Conservation (phyloP, 73 alveolate genomes). For the Uronychia binucleata region DNA sequence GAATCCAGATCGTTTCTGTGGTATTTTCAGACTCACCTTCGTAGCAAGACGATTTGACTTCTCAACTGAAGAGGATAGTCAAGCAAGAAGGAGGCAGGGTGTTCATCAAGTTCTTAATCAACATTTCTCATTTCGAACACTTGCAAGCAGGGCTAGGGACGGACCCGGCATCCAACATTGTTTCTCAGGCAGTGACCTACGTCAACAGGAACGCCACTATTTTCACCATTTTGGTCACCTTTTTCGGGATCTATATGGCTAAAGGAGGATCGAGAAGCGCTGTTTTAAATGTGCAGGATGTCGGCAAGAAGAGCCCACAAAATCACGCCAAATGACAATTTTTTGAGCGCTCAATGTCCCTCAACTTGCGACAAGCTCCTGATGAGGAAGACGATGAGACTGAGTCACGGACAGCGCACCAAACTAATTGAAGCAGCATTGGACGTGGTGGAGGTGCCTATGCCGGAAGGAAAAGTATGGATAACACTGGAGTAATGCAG, state of each 20-base stretch:
- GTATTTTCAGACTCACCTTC: background rate
- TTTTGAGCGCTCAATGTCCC: background rate
- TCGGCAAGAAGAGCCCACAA: background rate
- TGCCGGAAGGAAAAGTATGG: background rate
- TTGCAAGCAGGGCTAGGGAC: background rate
- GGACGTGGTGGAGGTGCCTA: too few species aligned
- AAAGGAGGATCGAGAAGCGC: background rate
- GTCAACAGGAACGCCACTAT: background rate
- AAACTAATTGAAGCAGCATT: too few species aligned
- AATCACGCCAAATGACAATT: background rate
- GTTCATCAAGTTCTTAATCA: background rate
- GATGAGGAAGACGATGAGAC: too few species aligned
- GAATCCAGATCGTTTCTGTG: background rate
- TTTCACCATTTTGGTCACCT: background rate
- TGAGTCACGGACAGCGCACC: too few species aligned
- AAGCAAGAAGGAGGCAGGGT: background rate
- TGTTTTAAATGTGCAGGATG: background rate
- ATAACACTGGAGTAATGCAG: background rate
- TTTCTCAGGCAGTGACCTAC: background rate
- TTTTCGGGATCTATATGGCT: background rate
- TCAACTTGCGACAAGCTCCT: too few species aligned
- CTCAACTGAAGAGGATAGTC: background rate
- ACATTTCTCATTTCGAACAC: background rate
- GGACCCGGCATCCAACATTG: background rate
- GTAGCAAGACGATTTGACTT: background rate